These are phyloP conservation scores for Rhizopus stolonifer DNA, from an alignment of 371 early-diverging fungal species.

Conservation along the genomic window DNA sequence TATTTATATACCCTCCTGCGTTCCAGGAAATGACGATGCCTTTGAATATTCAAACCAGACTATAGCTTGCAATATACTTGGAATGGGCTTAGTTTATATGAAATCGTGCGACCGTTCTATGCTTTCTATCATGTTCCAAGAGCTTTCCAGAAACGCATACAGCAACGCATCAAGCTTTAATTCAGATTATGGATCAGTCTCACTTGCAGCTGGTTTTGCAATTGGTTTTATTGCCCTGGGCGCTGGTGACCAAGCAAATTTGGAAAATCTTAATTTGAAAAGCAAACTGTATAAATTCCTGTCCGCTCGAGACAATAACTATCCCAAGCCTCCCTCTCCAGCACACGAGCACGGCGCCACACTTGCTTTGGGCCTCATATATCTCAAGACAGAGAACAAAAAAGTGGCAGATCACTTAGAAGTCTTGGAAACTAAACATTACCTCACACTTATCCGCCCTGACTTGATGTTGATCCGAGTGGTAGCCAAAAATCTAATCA, in stretches of 20 bases:
- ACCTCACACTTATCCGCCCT: constrained; percentile 70
- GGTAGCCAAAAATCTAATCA: constrained; percentile 50
- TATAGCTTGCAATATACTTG: constrained; percentile 67
- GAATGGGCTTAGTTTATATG: constrained; percentile 77
- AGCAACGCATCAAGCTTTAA: constrained; percentile 30
- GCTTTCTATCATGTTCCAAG: constrained; percentile 68
- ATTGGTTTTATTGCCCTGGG: constrained; percentile 81
- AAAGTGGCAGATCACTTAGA: constrained; percentile 62
- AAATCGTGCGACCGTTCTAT: constrained; percentile 64
- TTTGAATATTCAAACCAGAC: constrained; percentile 58
- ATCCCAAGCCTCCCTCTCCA: constrained; percentile 59
- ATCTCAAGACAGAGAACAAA: constrained; percentile 72
- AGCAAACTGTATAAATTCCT: constrained; percentile 60
- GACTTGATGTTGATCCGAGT: constrained; percentile 71
- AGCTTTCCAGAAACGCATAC: constrained; percentile 52
- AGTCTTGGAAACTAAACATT: constrained; percentile 52
- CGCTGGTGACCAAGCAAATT: constrained; percentile 52
- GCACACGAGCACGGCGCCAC: constrained; percentile 51
- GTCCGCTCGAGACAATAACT: constrained; percentile 21
- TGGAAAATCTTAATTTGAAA: constrained; percentile 60
- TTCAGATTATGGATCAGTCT: constrained; percentile 54
- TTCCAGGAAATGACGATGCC: constrained; percentile 51
- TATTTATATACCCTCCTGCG: constrained; percentile 71
- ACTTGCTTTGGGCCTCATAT: constrained; percentile 84
- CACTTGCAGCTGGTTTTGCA: constrained; percentile 78